A percentile compares a stretch with the other conserved stretches of the same genome.
Evolutionary conservation across 2,329 filamentous ascomycete species (phyloP).

Genomic region (Pyrenophora graminea): DNA sequence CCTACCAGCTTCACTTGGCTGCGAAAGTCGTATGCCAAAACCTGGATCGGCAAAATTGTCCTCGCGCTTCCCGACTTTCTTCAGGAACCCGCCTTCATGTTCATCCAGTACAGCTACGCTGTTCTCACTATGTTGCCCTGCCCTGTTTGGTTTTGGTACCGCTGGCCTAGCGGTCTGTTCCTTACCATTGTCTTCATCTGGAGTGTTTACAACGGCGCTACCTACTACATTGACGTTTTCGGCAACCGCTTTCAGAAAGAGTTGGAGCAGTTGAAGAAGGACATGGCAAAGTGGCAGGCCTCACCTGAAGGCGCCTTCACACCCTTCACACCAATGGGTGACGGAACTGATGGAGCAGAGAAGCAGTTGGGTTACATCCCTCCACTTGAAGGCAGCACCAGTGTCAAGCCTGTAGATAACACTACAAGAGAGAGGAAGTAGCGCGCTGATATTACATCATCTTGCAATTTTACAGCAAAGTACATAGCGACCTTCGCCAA

Average conservation of each 20-base stretch:
- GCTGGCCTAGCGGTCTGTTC: slow-evolving; percentile 77
- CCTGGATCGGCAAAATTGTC: slow-evolving; percentile 85
- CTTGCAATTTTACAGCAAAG: neutral
- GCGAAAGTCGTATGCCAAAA: slow-evolving; percentile 85
- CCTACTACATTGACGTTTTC: slow-evolving; percentile 98
- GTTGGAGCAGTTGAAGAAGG: slow-evolving; percentile 82
- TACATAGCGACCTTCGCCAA: neutral
- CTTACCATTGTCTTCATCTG: slow-evolving; percentile 83
- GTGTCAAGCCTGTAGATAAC: slow-evolving; percentile 22
- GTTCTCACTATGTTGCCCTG: slow-evolving; percentile 92
- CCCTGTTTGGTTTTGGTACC: slow-evolving; percentile 90
- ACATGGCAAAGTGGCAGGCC: slow-evolving; percentile 84
- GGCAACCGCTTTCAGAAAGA: slow-evolving; percentile 97
- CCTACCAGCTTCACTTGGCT: slow-evolving; percentile 98
- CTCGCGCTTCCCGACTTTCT: slow-evolving; percentile 73
- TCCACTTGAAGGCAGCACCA: slow-evolving; percentile 37
- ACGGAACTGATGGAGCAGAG: slow-evolving; percentile 17
- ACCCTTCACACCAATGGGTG: slow-evolving; percentile 29
- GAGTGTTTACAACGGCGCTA: slow-evolving; percentile 96
- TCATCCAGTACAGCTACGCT: slow-evolving; percentile 91
- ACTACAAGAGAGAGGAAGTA: slow-evolving; percentile 28
- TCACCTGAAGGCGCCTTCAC: slow-evolving; percentile 34
- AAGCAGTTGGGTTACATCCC: slow-evolving; percentile 37
- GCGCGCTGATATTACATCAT: neutral
- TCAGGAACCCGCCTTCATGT: slow-evolving; percentile 92